Conservation (phyloP, 345 rosid species). For the Eucalyptus tenuipes region DNA sequence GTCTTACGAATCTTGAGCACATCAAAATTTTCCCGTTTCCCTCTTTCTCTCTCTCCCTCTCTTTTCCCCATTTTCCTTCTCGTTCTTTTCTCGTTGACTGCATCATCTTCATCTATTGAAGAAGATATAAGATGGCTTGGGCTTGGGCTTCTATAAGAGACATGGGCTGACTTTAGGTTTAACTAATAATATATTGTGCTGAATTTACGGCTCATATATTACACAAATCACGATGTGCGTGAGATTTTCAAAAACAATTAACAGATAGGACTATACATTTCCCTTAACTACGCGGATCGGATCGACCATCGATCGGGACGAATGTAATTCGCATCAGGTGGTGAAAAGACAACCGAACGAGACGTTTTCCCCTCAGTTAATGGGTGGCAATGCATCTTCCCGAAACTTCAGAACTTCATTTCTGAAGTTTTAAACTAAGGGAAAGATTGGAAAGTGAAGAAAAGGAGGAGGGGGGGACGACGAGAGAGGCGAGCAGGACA, state of each 20-base stretch:
- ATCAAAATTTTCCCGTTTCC: too few relatives aligned
- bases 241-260: not conserved
- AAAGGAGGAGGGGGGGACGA: not conserved
- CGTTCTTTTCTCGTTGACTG: too few relatives aligned
- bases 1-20: accelerated
- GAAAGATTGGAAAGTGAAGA: not conserved
- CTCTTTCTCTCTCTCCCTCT: too few relatives aligned
- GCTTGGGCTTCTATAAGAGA: too few relatives aligned
- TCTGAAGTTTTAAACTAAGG: not conserved
- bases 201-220: too few relatives aligned
- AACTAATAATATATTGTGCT: too few relatives aligned
- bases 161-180: too few relatives aligned
- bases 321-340: not conserved
- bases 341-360: not conserved
- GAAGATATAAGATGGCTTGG: too few relatives aligned
- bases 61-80: too few relatives aligned
- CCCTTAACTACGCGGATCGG: accelerated
- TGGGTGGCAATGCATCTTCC: not conserved
- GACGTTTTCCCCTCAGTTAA: not conserved
- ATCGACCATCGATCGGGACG: not conserved
- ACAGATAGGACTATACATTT: accelerated
- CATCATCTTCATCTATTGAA: too few relatives aligned
- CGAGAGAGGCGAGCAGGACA: conserved; percentile 7
- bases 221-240: not conserved
- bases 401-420: not conserved